Conservation (phyloP, 2,329 filamentous ascomycete species). For the Neofusicoccum kwambonambiense region DNA sequence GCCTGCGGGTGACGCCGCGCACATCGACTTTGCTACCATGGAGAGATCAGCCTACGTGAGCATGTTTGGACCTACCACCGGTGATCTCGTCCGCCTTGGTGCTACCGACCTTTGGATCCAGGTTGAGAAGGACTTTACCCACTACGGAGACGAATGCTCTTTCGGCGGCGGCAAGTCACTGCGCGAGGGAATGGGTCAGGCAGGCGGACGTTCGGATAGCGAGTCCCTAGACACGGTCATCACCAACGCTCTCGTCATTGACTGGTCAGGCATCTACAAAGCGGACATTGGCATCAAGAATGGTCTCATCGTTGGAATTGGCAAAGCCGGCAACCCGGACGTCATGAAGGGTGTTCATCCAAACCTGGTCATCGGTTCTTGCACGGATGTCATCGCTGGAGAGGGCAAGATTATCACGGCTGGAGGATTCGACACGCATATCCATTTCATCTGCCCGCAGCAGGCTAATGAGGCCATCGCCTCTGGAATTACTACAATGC, state of each 20-base stretch:
- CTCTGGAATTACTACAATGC: constrained; percentile 83
- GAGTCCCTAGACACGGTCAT: constrained; percentile 82
- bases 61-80: constrained; percentile 93
- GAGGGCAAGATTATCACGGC: constrained; percentile 90
- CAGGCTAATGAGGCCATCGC: constrained; percentile 81
- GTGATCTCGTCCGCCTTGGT: constrained; percentile 79
- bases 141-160: constrained; percentile 89
- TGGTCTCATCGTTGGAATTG: constrained; percentile 81
- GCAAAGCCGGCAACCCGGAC: constrained; percentile 96
- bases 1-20: constrained; percentile 55
- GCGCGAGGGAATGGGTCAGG: constrained; percentile 93
- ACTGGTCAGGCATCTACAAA: constrained; percentile 93
- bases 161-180: constrained; percentile 95
- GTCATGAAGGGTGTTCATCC: constrained; percentile 85
- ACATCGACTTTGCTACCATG: constrained; percentile 66
- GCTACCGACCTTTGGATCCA: constrained; percentile 86
- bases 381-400: constrained; percentile 87
- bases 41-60: constrained; percentile 74
- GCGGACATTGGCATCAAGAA: constrained; percentile 93
- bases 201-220: constrained; percentile 69
- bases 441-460: constrained; percentile 94
- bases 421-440: constrained; percentile 85
- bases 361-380: constrained; percentile 78
- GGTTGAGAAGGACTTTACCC: constrained; percentile 81
- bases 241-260: constrained; percentile 84